phyloP scores from a whole-genome alignment of 2,329 filamentous ascomycete species.

The Bipolaris oryzae region DNA sequence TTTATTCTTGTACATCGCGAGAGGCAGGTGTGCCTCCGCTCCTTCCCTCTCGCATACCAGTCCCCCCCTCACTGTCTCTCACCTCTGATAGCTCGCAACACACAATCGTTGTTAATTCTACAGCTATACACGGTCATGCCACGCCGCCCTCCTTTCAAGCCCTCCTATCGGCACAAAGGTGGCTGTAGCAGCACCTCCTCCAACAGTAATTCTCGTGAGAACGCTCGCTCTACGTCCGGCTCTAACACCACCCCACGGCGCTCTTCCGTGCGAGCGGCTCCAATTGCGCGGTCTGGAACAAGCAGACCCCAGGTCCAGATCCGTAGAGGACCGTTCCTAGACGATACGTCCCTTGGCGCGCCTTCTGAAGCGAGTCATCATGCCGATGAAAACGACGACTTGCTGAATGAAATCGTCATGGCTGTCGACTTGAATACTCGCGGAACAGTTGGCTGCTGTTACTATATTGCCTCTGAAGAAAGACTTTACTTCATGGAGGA shows the following conservation, averaged over 20 bases:
- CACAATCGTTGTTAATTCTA: not conserved
- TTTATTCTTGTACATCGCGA: not conserved
- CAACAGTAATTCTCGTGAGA: constrained; percentile 13
- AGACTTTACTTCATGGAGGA: constrained; percentile 80
- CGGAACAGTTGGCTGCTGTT: constrained; percentile 79
- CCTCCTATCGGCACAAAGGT: constrained; percentile 15
- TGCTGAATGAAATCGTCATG: constrained; percentile 74
- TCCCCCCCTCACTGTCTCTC: not conserved
- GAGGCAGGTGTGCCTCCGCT: constrained; percentile 21
- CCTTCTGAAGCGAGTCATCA: constrained; percentile 10
- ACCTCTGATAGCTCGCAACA: not conserved
- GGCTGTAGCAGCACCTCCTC: constrained; percentile 18
- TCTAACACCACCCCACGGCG: constrained; percentile 13
- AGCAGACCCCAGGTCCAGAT: not conserved
- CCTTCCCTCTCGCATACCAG: constrained; percentile 21
- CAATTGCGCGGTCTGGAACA: constrained; percentile 7
- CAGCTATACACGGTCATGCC: constrained; percentile 15
- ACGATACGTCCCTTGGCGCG: constrained; percentile 1
- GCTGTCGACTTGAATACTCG: constrained; percentile 76
- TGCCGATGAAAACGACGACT: constrained; percentile 56
- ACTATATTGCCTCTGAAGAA: constrained; percentile 74
- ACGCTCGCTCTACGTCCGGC: constrained; percentile 8
- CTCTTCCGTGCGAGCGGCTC: constrained; percentile 18
- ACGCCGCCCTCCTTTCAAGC: constrained; percentile 12
- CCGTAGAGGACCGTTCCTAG: not conserved